A percentile compares a stretch with the other conserved stretches of the same genome.
These are phyloP conservation scores for Eucalyptus cloeziana DNA, from an alignment of 345 rosid genomes.

Conservation along the genomic window DNA sequence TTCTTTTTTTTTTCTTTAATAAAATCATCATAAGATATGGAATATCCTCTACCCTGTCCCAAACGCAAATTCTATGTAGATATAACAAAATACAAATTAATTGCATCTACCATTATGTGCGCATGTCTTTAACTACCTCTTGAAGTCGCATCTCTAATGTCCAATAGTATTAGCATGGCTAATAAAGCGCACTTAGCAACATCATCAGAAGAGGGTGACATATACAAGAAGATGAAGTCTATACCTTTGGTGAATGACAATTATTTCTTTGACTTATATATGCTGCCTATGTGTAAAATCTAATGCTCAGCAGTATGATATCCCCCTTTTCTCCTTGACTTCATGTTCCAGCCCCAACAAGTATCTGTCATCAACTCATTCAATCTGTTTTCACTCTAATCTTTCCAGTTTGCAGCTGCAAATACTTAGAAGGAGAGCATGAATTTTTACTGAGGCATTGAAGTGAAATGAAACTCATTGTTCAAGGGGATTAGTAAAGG, in stretches of 20 bases:
- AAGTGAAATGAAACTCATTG: not conserved
- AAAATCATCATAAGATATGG: not conserved
- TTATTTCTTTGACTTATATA: not conserved
- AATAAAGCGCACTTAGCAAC: not conserved
- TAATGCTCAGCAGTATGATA: not conserved
- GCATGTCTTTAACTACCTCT: rapidly evolving
- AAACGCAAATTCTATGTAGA: not conserved
- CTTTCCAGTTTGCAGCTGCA: not conserved
- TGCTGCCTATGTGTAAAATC: not conserved
- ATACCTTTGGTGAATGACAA: not conserved
- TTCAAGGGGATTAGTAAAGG: not conserved
- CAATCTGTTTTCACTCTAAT: not conserved
- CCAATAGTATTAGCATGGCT: not conserved
- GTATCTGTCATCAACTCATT: not conserved
- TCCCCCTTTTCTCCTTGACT: not conserved
- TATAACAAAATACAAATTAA: not conserved
- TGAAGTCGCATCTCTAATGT: not conserved
- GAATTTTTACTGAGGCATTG: not conserved
- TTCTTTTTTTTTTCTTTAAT: not conserved
- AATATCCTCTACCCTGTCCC: not conserved
- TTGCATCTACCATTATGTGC: not conserved
- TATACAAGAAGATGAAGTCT: not conserved
- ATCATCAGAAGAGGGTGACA: not conserved
- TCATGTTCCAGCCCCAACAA: not conserved
- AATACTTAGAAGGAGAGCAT: not conserved